Evolutionary conservation across 2,329 filamentous ascomycete species (phyloP).

Genomic region (Aspergillus ochraceus): DNA sequence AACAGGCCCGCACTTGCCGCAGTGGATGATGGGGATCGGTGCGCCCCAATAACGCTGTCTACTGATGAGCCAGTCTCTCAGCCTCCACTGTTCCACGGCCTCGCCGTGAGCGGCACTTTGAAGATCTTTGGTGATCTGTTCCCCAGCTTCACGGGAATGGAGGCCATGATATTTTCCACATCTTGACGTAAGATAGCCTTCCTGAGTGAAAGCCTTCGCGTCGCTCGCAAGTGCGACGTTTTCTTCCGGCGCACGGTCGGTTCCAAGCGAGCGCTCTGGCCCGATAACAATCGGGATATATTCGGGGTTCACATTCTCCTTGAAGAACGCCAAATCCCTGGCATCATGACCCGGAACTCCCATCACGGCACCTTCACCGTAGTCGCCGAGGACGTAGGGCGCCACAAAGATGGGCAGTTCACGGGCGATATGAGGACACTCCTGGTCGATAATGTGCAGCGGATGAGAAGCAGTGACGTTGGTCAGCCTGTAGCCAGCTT

Average conservation of each 20-base stretch:
- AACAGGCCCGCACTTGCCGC: constrained; percentile 71
- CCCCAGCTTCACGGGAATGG: constrained; percentile 61
- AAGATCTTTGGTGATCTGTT: constrained; percentile 57
- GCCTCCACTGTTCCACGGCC: constrained; percentile 70
- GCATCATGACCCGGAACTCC: constrained; percentile 83
- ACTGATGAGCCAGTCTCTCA: constrained; percentile 88
- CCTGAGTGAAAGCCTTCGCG: constrained; percentile 58
- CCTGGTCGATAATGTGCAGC: constrained; percentile 57
- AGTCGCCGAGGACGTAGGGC: constrained; percentile 81
- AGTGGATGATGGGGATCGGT: constrained; percentile 87
- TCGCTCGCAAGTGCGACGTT: constrained; percentile 40
- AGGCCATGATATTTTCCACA: constrained; percentile 67
- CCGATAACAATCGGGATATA: constrained; percentile 64
- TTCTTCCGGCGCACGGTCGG: constrained; percentile 8
- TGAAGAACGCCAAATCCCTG: constrained; percentile 79
- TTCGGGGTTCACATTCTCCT: constrained; percentile 61
- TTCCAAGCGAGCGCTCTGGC: constrained; percentile 37
- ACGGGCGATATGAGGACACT: constrained; percentile 36
- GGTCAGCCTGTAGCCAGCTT: constrained; percentile 66
- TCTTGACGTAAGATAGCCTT: constrained; percentile 67
- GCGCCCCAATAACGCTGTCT: constrained; percentile 92
- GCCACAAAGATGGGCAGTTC: constrained; percentile 75
- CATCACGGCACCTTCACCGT: constrained; percentile 88
- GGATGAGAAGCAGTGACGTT: constrained; percentile 66
- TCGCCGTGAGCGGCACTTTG: constrained; percentile 58